phyloP scores from a whole-genome alignment of 805 yeast genomes.

The Barnettozyma californica region DNA sequence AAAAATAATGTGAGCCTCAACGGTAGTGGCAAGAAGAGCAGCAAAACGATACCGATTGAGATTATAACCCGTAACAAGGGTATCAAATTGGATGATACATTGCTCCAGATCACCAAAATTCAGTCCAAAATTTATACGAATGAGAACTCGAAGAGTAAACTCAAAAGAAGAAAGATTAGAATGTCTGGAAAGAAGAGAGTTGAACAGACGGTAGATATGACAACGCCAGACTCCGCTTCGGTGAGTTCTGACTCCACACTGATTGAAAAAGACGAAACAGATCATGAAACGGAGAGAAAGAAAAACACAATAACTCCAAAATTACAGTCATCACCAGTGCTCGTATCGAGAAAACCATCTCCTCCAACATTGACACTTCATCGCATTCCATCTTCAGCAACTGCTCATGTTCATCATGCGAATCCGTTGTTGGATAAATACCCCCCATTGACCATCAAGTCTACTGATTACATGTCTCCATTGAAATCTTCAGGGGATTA shows the following conservation, averaged over 20 bases:
- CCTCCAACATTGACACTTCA: neutral
- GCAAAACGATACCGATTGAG: conserved; percentile 19
- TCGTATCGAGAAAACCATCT: neutral
- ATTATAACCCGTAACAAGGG: conserved; percentile 10
- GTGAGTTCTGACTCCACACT: conserved; percentile 20
- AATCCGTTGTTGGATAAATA: conserved; percentile 17
- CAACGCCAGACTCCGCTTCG: conserved; percentile 10
- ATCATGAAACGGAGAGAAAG: neutral
- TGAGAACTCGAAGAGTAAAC: conserved; percentile 17
- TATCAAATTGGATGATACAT: conserved; percentile 16
- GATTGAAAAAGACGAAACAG: conserved; percentile 10
- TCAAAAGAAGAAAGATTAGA: conserved; percentile 22
- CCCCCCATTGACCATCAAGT: conserved; percentile 8
- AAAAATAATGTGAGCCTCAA: conserved; percentile 6
- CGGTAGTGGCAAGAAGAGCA: conserved; percentile 13
- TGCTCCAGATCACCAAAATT: conserved; percentile 21
- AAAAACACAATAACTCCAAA: neutral
- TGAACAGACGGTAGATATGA: neutral
- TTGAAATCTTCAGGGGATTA: conserved; percentile 12
- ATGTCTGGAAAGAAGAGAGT: conserved; percentile 9
- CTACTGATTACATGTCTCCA: conserved; percentile 7
- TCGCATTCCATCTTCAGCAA: neutral
- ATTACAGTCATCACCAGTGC: neutral
- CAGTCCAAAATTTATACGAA: conserved; percentile 22
- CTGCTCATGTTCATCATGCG: neutral